A percentile compares a stretch with the other conserved stretches of the same genome.
These are phyloP conservation scores for Madurella mycetomatis DNA, from an alignment of 2,329 filamentous ascomycete genomes.

Conservation along the genomic window DNA sequence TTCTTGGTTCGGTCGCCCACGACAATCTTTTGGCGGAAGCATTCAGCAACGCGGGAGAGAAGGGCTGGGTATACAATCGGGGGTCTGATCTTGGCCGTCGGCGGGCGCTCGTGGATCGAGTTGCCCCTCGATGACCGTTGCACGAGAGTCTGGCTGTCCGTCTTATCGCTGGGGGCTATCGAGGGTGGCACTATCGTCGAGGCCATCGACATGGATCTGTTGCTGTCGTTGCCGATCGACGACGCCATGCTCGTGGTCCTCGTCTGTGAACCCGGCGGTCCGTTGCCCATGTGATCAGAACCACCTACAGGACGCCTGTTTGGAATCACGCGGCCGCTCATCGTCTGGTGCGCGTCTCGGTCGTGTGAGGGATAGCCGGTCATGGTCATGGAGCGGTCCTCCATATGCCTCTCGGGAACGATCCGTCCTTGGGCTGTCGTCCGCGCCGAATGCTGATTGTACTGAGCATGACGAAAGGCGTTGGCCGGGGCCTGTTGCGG, in stretches of 20 bases:
- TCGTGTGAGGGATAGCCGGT: constrained; percentile 69
- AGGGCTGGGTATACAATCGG: constrained; percentile 92
- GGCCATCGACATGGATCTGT: constrained; percentile 85
- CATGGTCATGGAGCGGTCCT: constrained; percentile 95
- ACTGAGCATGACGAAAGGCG: constrained; percentile 73
- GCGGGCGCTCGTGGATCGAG: constrained; percentile 53
- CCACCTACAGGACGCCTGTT: constrained; percentile 53
- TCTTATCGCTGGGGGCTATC: constrained; percentile 56
- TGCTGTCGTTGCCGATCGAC: constrained; percentile 46
- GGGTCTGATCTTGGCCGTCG: constrained; percentile 60
- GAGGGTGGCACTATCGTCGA: constrained; percentile 68
- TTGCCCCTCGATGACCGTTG: constrained; percentile 55
- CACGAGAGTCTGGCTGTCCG: constrained; percentile 38
- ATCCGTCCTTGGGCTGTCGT: constrained; percentile 89
- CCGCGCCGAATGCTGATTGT: constrained; percentile 60
- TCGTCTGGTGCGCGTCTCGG: constrained; percentile 79
- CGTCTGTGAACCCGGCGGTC: constrained; percentile 50
- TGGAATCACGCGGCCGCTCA: constrained; percentile 88
- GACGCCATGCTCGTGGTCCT: constrained; percentile 60
- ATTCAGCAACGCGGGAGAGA: constrained; percentile 87
- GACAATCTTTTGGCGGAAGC: constrained; percentile 83
- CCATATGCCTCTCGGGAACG: constrained; percentile 77
- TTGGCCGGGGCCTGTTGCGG: constrained; percentile 60
- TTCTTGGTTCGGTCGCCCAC: constrained; percentile 91
- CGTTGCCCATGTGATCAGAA: constrained; percentile 25